These are phyloP conservation scores for Gymnopilus dilepis DNA, from an alignment of 768 basidiomycete genomes.

Conservation along the genomic window DNA sequence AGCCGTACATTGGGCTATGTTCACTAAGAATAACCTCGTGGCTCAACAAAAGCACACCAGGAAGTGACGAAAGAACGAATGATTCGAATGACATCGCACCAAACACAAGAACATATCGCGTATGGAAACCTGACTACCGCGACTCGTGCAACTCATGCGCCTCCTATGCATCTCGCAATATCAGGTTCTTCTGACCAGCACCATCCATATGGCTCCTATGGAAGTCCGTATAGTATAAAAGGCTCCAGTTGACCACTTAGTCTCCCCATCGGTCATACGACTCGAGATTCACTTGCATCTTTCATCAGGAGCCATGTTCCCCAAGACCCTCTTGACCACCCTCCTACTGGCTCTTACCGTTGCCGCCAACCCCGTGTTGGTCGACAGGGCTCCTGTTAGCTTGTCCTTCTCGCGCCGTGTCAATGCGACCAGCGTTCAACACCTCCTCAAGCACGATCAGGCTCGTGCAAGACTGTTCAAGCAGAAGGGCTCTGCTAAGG, in stretches of 20 bases:
- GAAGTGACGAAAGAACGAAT: background rate
- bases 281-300: conserved; percentile 21
- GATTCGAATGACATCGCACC: background rate
- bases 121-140: conserved; percentile 19
- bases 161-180: conserved; percentile 15
- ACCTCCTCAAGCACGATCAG: conserved; percentile 56
- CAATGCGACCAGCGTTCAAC: conserved; percentile 53
- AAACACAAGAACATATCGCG: conserved; percentile 10
- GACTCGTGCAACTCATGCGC: conserved; percentile 21
- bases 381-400: conserved; percentile 46
- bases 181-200: conserved; percentile 12
- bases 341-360: conserved; percentile 52
- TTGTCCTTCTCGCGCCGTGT: conserved; percentile 58
- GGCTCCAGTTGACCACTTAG: background rate
- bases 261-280: conserved; percentile 20
- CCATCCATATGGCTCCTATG: conserved; percentile 21
- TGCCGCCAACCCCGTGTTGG: conserved; percentile 48
- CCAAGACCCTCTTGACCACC: conserved; percentile 46
- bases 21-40: conserved; percentile 2
- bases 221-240: conserved; percentile 14
- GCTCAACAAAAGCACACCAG: background rate
- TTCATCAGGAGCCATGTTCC: conserved; percentile 24
- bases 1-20: background rate
- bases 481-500: conserved; percentile 41
- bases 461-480: conserved; percentile 52